These are phyloP conservation scores for Cladorrhinum sp. DNA, from an alignment of 2,329 filamentous ascomycete genomes.

Conservation along the genomic window DNA sequence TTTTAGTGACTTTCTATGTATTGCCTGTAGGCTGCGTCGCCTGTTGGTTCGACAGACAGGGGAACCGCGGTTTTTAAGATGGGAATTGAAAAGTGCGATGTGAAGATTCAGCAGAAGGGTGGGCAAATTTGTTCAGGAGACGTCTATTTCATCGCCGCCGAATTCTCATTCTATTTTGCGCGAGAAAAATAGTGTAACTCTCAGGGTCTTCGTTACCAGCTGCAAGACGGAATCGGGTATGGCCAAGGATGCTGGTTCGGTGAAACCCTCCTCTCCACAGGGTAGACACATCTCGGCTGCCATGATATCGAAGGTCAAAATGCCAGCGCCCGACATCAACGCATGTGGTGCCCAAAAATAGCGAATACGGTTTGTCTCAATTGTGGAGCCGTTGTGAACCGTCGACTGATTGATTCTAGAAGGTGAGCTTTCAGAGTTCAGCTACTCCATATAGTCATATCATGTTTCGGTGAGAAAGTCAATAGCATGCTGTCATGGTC, in stretches of 20 bases:
- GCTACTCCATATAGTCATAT: background rate
- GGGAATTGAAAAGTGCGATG: slow-evolving; percentile 6
- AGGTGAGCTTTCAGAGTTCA: too few relatives aligned
- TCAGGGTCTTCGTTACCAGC: background rate
- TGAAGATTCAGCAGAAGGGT: background rate
- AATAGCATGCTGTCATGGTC: too few relatives aligned
- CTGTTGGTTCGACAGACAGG: background rate
- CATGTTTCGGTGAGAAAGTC: too few relatives aligned
- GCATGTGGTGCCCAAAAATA: slow-evolving; percentile 6
- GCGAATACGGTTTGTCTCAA: background rate
- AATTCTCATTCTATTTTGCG: too few relatives aligned
- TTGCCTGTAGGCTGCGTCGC: too few relatives aligned
- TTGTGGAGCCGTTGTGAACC: background rate
- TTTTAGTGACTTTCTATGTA: too few relatives aligned
- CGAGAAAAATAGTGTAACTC: too few relatives aligned
- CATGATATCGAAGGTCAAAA: background rate
- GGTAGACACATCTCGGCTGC: background rate
- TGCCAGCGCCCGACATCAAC: background rate
- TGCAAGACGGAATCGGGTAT: background rate
- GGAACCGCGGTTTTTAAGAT: background rate
- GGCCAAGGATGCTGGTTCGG: background rate
- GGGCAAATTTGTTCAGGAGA: too few relatives aligned
- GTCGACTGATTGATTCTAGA: background rate
- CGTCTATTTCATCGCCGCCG: too few relatives aligned
- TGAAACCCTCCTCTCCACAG: background rate